These are phyloP conservation scores for Mortierella sp. DNA, from an alignment of 371 early-diverging fungal species.

Conservation along the genomic window DNA sequence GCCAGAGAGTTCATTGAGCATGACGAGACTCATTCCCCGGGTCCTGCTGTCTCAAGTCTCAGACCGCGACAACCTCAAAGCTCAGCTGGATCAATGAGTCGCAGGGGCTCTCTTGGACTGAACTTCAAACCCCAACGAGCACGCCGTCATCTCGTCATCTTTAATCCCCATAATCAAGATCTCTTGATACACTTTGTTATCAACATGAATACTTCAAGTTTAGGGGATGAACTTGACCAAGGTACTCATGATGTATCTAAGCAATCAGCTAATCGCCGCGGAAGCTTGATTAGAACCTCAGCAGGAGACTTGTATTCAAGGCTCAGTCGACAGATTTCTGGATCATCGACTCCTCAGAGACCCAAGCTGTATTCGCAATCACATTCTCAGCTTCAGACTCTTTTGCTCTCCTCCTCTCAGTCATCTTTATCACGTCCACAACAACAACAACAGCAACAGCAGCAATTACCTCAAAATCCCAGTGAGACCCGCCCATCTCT, in stretches of 20 bases:
- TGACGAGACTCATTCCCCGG: conserved; percentile 34
- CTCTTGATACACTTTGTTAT: conserved; percentile 59
- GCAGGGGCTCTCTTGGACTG: conserved; percentile 21
- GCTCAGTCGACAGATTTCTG: conserved; percentile 6
- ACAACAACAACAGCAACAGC: conserved; percentile 21
- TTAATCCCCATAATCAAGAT: conserved; percentile 57
- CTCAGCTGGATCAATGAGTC: not conserved
- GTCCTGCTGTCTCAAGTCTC: conserved; percentile 31
- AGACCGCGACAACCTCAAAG: conserved; percentile 8
- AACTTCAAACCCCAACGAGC: conserved; percentile 10
- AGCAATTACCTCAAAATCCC: not conserved
- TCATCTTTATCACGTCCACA: conserved; percentile 15
- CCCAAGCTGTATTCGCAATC: conserved; percentile 28
- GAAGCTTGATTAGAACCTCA: conserved; percentile 16
- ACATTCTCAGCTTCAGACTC: conserved; percentile 42
- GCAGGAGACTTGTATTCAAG: conserved; percentile 24
- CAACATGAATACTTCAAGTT: conserved; percentile 14
- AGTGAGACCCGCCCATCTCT: conserved; percentile 21
- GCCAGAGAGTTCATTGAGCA: conserved; percentile 56
- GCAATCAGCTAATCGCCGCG: not conserved
- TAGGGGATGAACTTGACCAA: not conserved
- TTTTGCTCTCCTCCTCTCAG: conserved; percentile 30
- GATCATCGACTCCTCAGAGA: not conserved
- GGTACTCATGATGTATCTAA: not conserved
- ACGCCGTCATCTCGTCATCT: conserved; percentile 58